These are phyloP conservation scores for Globisporangium paroecandrum DNA, from an alignment of 352 stramenopile genomes.

Conservation along the genomic window DNA sequence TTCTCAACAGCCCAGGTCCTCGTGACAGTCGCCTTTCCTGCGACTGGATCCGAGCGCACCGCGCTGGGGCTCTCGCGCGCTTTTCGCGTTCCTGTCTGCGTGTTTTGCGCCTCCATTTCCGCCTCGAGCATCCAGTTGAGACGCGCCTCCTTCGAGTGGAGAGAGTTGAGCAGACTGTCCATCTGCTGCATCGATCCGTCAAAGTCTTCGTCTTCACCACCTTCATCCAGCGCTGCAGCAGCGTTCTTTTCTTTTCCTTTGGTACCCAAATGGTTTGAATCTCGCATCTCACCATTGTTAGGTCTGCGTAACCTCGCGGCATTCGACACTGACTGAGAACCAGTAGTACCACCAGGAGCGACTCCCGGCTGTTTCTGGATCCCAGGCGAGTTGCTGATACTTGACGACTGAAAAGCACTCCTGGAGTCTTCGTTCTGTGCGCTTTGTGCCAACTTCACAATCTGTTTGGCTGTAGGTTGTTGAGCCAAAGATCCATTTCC, in stretches of 20 bases:
- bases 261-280: background rate
- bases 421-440: background rate
- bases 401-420: background rate
- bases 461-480: constrained; percentile 2
- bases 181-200: constrained; percentile 29
- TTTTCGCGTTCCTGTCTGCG: constrained; percentile 5
- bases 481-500: constrained; percentile 3
- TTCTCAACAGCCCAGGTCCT: constrained; percentile 60
- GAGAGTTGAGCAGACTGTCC: constrained; percentile 35
- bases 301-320: background rate
- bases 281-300: background rate
- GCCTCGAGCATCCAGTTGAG: constrained; percentile 75
- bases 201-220: constrained; percentile 13
- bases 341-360: background rate
- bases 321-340: background rate
- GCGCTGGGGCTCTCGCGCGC: background rate
- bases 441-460: background rate
- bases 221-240: background rate
- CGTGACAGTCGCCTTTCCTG: constrained; percentile 24
- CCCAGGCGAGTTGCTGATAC: background rate
- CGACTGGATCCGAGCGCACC: background rate
- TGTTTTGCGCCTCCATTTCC: constrained; percentile 74
- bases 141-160: constrained; percentile 57
- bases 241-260: background rate
- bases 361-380: background rate